Percentiles rank a stretch among this genome's conserved stretches.
Conservation (phyloP, 768 basidiomycete species). For the Fomitopsis serialis region DNA sequence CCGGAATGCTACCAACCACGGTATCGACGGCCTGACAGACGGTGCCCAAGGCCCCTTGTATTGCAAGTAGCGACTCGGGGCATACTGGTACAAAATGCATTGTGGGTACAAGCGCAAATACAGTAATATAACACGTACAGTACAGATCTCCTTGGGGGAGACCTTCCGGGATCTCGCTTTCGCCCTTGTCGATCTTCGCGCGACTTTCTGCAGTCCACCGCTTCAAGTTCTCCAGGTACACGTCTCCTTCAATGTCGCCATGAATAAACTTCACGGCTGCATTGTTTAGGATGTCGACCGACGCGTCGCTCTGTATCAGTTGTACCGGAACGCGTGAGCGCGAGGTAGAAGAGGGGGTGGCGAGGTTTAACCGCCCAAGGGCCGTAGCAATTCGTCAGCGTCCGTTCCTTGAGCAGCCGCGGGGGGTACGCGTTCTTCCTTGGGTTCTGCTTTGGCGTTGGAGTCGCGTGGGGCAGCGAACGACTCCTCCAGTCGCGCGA, state of each 20-base stretch:
- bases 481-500: constrained; percentile 59
- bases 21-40: constrained; percentile 86
- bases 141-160: constrained; percentile 80
- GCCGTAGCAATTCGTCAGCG: constrained; percentile 41
- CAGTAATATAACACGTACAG: constrained; percentile 39
- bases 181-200: constrained; percentile 54
- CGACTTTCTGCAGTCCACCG: constrained; percentile 54
- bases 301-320: constrained; percentile 49
- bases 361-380: constrained; percentile 27
- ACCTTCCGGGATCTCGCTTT: constrained; percentile 71
- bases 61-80: constrained; percentile 66
- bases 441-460: neutral
- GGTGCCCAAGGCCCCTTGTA: constrained; percentile 77
- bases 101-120: neutral
- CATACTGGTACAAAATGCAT: constrained; percentile 50
- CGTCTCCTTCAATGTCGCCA: constrained; percentile 61
- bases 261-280: constrained; percentile 71
- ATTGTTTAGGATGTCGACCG: constrained; percentile 49
- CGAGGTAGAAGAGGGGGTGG: neutral
- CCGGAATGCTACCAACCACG: constrained; percentile 30
- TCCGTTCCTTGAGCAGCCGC: neutral
- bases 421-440: neutral
- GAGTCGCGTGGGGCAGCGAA: neutral
- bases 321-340: constrained; percentile 27
- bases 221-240: constrained; percentile 61